Base-by-base conservation (phyloP, 148 eudicot species). In the Rhododendron ovatum region DNA sequence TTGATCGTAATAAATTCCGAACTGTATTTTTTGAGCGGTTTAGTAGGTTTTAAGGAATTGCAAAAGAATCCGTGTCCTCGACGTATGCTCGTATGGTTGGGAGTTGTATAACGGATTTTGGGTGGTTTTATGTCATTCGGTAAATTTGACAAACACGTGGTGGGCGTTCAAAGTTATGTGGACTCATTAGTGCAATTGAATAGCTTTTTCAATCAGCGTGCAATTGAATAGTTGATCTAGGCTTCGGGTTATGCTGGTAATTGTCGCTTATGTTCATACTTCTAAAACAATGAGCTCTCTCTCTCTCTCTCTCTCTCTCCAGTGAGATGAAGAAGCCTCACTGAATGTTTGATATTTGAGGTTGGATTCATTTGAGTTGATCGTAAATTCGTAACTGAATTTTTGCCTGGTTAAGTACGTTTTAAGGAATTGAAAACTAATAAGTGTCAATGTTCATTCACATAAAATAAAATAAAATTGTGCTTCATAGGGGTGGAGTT, bases 141-240 rank as follows among this genome's bases (percentile, higher is more conserved):
- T 3, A 77, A 39, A 77, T 77, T 87, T 71, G 37, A 74, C 88
- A 78, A 86, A 83, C 78, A 87, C 20, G n/a, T 87, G 77, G 86
- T 83, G 85, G 82, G 88, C 47, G n/a, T 43, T 26, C 1, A 24
- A 48, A 50, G 55, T 85, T 78, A 48, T 74, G 7, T 84, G 24
- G 69, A 55, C 61, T 55, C 22, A 17, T 24, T 55, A 55, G 22
- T 41, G 13, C 10, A n/a, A 26, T 26, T 22, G 48, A 78, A 39
- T 5, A 41, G 7, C 5, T 41, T 41, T 41, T 41, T 41, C 5
- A 39, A 41, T 41, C 43, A 41, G 43, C 7, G 43, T 5, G 43
- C 43, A 41, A 41, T 41, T 41, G 45, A 41, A 41, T 17, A 59
- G 28, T 20, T 57, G 14, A 74, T 50, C 65, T 73, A 35, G 43